Percentiles rank a stretch among this genome's conserved stretches.
phyloP scores from a whole-genome alignment of 1,139 yeast species.

The Yamadazyma siamensis region DNA sequence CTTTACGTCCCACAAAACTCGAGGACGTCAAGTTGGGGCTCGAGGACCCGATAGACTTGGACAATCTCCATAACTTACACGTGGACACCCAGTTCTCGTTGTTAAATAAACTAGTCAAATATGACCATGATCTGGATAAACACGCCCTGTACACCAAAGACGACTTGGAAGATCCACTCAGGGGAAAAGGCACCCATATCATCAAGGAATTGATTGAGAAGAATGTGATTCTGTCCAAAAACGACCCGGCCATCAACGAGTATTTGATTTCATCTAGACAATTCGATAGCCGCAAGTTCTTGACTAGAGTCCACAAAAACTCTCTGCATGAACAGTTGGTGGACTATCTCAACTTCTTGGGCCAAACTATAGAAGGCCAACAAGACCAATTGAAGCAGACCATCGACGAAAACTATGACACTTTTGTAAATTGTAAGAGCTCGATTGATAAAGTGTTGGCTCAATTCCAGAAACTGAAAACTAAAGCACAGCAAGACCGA shows the following conservation, averaged over 20 bases:
- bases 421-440: constrained; percentile 75
- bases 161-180: constrained; percentile 52
- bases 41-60: constrained; percentile 21
- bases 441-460: constrained; percentile 37
- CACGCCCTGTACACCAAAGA: constrained; percentile 9
- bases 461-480: constrained; percentile 33
- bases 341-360: constrained; percentile 55
- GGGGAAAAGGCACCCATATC: constrained; percentile 45
- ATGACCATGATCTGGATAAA: constrained; percentile 6
- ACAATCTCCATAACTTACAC: constrained; percentile 19
- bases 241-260: constrained; percentile 44
- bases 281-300: constrained; percentile 68
- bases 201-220: constrained; percentile 38
- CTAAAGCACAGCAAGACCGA: constrained; percentile 34
- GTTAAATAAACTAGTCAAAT: constrained; percentile 23
- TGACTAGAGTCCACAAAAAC: constrained; percentile 67
- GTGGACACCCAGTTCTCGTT: constrained; percentile 30
- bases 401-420: constrained; percentile 70
- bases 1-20: constrained; percentile 21
- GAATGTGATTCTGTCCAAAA: constrained; percentile 34
- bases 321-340: constrained; percentile 65
- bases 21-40: constrained; percentile 19
- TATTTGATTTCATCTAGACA: constrained; percentile 69
- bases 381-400: constrained; percentile 63
- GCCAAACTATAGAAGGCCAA: constrained; percentile 58